These are phyloP conservation scores for Ceratocystis cubensis DNA, from an alignment of 2,329 filamentous ascomycete species.

Conservation along the genomic window DNA sequence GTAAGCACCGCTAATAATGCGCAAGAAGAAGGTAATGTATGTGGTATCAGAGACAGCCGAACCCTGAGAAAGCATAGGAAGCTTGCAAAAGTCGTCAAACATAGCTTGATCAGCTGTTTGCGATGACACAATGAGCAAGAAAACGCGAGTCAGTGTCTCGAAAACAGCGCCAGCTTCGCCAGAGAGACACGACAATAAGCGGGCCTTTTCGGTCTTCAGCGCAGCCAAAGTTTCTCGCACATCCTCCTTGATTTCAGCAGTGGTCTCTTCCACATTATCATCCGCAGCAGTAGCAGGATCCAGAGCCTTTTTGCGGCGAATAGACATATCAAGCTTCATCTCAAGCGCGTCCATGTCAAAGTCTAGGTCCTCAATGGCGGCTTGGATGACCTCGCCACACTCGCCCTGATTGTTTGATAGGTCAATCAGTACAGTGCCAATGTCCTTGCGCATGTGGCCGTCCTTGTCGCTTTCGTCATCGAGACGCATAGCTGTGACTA, in stretches of 20 bases:
- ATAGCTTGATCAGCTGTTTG: constrained; percentile 30
- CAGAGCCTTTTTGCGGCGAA: constrained; percentile 45
- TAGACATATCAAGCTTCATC: constrained; percentile 57
- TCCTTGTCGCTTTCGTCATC: constrained; percentile 42
- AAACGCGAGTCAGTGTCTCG: constrained; percentile 45
- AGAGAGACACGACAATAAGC: constrained; percentile 41
- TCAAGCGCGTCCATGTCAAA: constrained; percentile 65
- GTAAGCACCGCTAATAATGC: constrained; percentile 60
- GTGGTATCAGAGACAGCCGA: constrained; percentile 48
- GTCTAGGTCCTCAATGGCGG: constrained; percentile 52
- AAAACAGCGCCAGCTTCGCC: constrained; percentile 41
- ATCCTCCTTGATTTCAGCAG: constrained; percentile 29
- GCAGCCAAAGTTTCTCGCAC: constrained; percentile 32
- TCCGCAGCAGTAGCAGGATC: constrained; percentile 37
- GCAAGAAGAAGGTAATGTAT: constrained; percentile 63
- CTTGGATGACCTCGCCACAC: constrained; percentile 50
- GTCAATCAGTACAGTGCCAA: constrained; percentile 54
- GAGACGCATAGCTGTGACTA: constrained; percentile 47
- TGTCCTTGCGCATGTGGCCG: constrained; percentile 45
- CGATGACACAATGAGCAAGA: constrained; percentile 41
- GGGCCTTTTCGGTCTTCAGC: constrained; percentile 29
- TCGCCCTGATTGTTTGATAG: constrained; percentile 49
- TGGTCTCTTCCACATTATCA: constrained; percentile 34
- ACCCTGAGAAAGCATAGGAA: constrained; percentile 42
- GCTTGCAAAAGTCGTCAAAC: constrained; percentile 41